phyloP scores from a whole-genome alignment of 2,329 filamentous ascomycete species.

The Aureobasidium sp. region DNA sequence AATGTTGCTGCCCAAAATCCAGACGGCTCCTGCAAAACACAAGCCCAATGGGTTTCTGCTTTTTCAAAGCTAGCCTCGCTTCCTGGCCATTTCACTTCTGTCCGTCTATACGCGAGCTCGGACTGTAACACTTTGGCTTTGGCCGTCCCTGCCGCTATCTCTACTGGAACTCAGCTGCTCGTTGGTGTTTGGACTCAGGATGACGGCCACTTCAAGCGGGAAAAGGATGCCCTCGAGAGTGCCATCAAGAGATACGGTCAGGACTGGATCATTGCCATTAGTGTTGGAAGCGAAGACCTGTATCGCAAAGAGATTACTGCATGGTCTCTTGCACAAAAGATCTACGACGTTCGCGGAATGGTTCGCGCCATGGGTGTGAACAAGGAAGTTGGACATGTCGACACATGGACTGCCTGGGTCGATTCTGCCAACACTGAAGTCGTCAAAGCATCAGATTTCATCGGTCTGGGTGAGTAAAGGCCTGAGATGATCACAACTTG shows the following conservation, averaged over 20 bases:
- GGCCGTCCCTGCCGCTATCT: slow-evolving; percentile 50
- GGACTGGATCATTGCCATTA: slow-evolving; percentile 55
- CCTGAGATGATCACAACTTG: neutral
- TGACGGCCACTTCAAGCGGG: slow-evolving; percentile 46
- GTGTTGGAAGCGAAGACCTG: slow-evolving; percentile 59
- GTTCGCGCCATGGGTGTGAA: slow-evolving; percentile 38
- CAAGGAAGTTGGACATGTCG: slow-evolving; percentile 55
- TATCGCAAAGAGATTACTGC: slow-evolving; percentile 47
- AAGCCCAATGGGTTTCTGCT: slow-evolving; percentile 29
- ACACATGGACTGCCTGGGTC: slow-evolving; percentile 53
- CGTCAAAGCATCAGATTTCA: slow-evolving; percentile 54
- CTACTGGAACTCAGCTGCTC: slow-evolving; percentile 52
- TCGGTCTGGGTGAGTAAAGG: slow-evolving; percentile 33
- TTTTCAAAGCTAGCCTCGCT: slow-evolving; percentile 32
- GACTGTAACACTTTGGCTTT: slow-evolving; percentile 43
- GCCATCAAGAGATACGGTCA: slow-evolving; percentile 49
- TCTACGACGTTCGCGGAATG: slow-evolving; percentile 46
- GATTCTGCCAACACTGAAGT: slow-evolving; percentile 53
- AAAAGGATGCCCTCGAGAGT: slow-evolving; percentile 52
- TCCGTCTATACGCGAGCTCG: slow-evolving; percentile 53
- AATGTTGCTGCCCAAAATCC: slow-evolving; percentile 34
- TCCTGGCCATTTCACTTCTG: slow-evolving; percentile 49
- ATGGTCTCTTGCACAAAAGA: slow-evolving; percentile 35
- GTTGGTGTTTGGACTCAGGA: slow-evolving; percentile 54
- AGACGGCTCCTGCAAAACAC: slow-evolving; percentile 33